These are phyloP conservation scores for Fusarium sp. DNA, from an alignment of 2,329 filamentous ascomycete genomes.

Conservation along the genomic window DNA sequence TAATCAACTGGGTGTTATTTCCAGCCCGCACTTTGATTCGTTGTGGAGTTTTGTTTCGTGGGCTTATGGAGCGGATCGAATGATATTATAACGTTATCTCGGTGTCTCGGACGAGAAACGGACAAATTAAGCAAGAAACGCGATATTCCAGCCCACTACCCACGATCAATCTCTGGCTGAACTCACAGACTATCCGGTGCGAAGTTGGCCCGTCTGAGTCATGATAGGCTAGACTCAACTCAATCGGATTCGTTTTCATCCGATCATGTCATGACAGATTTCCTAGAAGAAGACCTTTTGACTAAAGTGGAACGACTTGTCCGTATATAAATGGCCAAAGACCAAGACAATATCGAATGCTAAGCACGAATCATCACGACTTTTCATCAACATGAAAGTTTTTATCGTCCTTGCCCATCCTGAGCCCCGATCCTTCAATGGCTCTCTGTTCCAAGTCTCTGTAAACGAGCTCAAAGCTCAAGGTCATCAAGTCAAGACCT, in stretches of 20 bases:
- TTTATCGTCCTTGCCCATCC: constrained; percentile 27
- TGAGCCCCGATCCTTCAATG: constrained; percentile 16
- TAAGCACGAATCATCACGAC: background rate
- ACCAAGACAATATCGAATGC: background rate
- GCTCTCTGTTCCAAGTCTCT: constrained; percentile 6
- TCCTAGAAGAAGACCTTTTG: background rate
- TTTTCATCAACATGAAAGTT: constrained; percentile 1
- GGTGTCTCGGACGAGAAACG: background rate
- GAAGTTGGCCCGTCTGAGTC: background rate
- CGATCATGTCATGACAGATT: background rate
- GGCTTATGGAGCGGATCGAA: background rate
- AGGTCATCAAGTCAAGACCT: constrained; percentile 20
- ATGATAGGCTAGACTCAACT: background rate
- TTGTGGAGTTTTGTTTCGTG: background rate
- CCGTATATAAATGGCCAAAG: background rate
- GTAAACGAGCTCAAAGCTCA: constrained; percentile 16
- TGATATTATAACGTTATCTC: background rate
- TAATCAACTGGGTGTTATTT: background rate
- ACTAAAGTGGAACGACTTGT: background rate
- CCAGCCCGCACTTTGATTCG: background rate
- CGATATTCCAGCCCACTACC: background rate
- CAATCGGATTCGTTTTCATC: background rate
- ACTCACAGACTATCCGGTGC: background rate
- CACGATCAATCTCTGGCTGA: background rate
- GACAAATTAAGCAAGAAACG: background rate